Conservation (phyloP, 345 rosid species). For the Eucalyptus pauciflora region DNA sequence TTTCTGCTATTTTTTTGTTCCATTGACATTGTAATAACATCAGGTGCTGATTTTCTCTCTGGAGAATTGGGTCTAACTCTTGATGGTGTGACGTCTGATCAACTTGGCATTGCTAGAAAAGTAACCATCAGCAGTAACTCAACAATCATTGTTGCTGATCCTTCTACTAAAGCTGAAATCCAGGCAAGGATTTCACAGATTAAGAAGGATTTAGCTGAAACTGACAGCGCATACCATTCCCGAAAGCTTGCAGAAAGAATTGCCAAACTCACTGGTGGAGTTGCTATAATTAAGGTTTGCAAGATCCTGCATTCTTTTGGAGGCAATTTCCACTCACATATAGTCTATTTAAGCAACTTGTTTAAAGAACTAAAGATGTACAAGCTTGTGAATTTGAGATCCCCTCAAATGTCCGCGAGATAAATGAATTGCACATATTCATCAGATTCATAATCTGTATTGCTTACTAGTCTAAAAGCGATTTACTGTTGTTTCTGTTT, state of each 20-base stretch:
- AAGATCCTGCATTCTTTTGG: not conserved
- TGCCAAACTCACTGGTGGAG: constrained; percentile 84
- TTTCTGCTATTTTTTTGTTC: not conserved
- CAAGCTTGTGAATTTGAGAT: not conserved
- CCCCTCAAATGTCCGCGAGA: not conserved
- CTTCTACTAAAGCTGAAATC: constrained; percentile 81
- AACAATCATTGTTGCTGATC: constrained; percentile 75
- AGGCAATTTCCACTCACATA: not conserved
- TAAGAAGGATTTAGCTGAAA: constrained; percentile 83
- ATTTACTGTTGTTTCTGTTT: not conserved
- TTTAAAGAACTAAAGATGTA: not conserved
- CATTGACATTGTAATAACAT: not conserved
- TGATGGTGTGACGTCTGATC: constrained; percentile 68
- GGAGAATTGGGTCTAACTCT: constrained; percentile 67
- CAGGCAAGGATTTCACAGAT: constrained; percentile 82
- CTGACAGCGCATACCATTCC: constrained; percentile 42
- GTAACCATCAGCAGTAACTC: constrained; percentile 60
- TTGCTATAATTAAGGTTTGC: constrained; percentile 82
- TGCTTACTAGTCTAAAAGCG: not conserved
- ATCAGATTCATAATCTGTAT: not conserved
- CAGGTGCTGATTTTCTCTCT: constrained; percentile 82
- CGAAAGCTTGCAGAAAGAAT: constrained; percentile 73
- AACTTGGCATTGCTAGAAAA: constrained; percentile 76
- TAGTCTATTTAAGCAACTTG: not conserved
- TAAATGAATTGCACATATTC: not conserved